Evolutionary conservation across 805 yeast species (phyloP), one percentile per base, ranked within the genome.

Genomic region (Pichia cephalocereana): DNA sequence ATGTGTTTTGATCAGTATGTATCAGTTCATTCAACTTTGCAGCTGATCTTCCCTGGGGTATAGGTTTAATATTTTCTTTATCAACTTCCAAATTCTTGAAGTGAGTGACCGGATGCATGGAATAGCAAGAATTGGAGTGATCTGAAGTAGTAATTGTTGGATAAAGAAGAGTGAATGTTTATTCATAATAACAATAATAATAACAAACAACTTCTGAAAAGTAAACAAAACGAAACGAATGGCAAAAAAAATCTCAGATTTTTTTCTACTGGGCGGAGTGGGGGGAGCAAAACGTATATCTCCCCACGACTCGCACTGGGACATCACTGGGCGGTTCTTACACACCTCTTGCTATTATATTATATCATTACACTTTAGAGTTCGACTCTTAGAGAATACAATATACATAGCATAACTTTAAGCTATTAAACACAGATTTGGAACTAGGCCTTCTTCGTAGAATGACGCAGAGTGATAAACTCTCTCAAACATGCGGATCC

Each of bases 11-110:
- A 43, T 59, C 62, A 19, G 54, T 49, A 3, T 61, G 51, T 37
- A 80, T 67, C 2, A 77, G 63, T 32, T 70, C 65, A 1, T 76
- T 73, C 30, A 88, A 66, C 9, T 79, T 72, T 34, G 66, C 55
- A 0, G 82, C 95, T 0, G 91, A 79, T 41, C 90, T 70, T 3
- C 96, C 96, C 17, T 75, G 79, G 3, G 66, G 66, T 26, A 79
- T 58, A 0, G 91, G 88, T 57, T 71, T 71, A 7, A 89, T 80
- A 58, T 86, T 86, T 62, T 86, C 96, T 64, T 89, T 89, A 48
- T 84, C 83, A 18, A 64, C 65, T 57, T 83, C 86, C 28, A 82
- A 65, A 31, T 43, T 40, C 19, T 59, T 50, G 44, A 64, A 64
- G n/a, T 62, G 59, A 0, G 64, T 61, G 1, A 49, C 23, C 5